Conservation (phyloP, 2,329 filamentous ascomycete species). For the Diplodia scrobiculata region DNA sequence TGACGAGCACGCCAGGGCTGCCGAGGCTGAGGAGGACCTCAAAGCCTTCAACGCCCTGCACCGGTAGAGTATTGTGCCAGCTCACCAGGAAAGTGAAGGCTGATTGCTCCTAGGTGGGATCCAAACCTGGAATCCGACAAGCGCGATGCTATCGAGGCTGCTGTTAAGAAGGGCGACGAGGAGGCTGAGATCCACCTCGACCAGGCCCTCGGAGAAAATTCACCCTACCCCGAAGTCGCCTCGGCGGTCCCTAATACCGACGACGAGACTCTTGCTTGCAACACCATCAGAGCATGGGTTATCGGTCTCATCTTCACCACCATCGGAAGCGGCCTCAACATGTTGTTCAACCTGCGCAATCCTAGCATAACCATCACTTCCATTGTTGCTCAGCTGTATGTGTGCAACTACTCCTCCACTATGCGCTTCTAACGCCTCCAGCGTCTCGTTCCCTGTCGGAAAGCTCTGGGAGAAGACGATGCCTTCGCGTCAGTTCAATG, state of each 20-base stretch:
- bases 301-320: conserved; percentile 38
- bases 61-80: neutral
- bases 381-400: conserved; percentile 45
- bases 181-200: conserved; percentile 37
- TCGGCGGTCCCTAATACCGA: conserved; percentile 29
- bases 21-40: conserved; percentile 20
- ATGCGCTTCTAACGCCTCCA: neutral
- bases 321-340: conserved; percentile 37
- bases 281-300: conserved; percentile 35
- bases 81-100: neutral
- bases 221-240: conserved; percentile 32
- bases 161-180: conserved; percentile 32
- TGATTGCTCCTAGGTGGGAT: conserved; percentile 20
- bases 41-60: conserved; percentile 25
- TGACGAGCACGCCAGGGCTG: conserved; percentile 1
- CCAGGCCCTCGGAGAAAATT: conserved; percentile 31
- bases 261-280: conserved; percentile 27
- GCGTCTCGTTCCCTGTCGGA: conserved; percentile 31
- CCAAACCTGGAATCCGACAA: conserved; percentile 29
- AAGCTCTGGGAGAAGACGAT: conserved; percentile 55
- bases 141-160: conserved; percentile 30
- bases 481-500: conserved; percentile 47
- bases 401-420: neutral
- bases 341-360: conserved; percentile 39
- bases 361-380: conserved; percentile 30